Evolutionary conservation across 1,139 yeast genomes (phyloP), one percentile per base, ranked within the genome.

Genomic region (Suhomyces bokatorum): DNA sequence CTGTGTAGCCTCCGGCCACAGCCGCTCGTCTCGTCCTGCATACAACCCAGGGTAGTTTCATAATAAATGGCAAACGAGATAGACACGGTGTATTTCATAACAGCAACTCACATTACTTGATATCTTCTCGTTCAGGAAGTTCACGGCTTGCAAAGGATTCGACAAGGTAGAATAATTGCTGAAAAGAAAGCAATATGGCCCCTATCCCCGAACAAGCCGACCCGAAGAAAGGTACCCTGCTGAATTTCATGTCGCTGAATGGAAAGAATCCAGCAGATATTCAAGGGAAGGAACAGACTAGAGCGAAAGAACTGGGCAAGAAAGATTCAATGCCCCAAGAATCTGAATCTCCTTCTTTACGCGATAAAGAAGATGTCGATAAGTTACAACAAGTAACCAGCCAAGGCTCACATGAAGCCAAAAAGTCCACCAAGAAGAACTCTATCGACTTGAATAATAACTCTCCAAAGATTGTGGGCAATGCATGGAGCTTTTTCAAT

Each of bases 401-500:
- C 17, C 9, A n/a, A 6, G 13, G 11, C 26, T 34, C 36, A 11
- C 36, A 34, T 34, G 28, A 24, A 24, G 20, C 14, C 11, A 34
- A 22, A 16, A 24, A 24, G 30, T 20, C 14, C 31, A 29, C 31
- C 29, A 13, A 16, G 27, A 36, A 11, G 37, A 51, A 48, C 12
- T 20, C 48, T 48, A 27, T 22, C 14, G 43, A 37, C 6, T 14
- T 45, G 11, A 32, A 29, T 22, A 28, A 39, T 7, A 63, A 60
- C n/a, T 50, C 63, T 2, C 55, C 62, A 5, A 52, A 52, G 29
- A 51, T 63, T 1, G 54, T 69, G 10, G 58, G 63, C 1, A 69
- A 69, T 43, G 57, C 73, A 0, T 58, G 65, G 50, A 51, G 62
- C 11, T 64, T 66, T 42, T 59, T 63, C 39, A 56, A 54, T 35